phyloP scores from a whole-genome alignment of 1,284 basidiomycete species.

The Pisolithus thermaeus region DNA sequence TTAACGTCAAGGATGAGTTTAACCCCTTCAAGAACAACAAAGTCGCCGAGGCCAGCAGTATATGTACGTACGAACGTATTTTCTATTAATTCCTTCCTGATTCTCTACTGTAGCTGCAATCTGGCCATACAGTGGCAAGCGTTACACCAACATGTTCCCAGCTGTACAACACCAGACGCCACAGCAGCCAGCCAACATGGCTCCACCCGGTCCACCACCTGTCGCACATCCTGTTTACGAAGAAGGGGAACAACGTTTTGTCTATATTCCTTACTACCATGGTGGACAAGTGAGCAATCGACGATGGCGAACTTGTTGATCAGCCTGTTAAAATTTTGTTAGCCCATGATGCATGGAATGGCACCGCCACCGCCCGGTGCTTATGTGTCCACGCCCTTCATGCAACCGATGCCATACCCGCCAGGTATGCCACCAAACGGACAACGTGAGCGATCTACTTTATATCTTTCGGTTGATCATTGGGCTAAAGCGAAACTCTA shows the following conservation, averaged over 20 bases:
- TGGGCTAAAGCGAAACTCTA: slow-evolving; percentile 19
- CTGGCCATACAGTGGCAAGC: slow-evolving; percentile 89
- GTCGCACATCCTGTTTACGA: slow-evolving; percentile 70
- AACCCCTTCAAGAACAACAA: slow-evolving; percentile 89
- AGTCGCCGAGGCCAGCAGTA: slow-evolving; percentile 65
- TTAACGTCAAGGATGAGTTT: slow-evolving; percentile 90
- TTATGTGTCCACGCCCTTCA: slow-evolving; percentile 71
- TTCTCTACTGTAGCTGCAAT: slow-evolving; percentile 45
- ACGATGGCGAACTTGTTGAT: slow-evolving; percentile 14
- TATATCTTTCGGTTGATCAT: background rate
- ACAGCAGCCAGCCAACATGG: slow-evolving; percentile 61
- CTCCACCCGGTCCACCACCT: slow-evolving; percentile 57
- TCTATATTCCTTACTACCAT: slow-evolving; percentile 70
- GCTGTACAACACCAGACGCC: slow-evolving; percentile 49
- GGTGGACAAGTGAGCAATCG: slow-evolving; percentile 58
- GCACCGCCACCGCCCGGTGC: slow-evolving; percentile 67
- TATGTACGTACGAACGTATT: slow-evolving; percentile 49
- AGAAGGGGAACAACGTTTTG: slow-evolving; percentile 60
- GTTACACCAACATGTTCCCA: slow-evolving; percentile 76
- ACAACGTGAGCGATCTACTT: slow-evolving; percentile 31
- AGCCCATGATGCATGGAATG: slow-evolving; percentile 80
- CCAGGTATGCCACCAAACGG: slow-evolving; percentile 72
- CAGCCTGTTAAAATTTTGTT: slow-evolving; percentile 5
- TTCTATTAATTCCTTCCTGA: background rate
- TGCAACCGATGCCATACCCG: slow-evolving; percentile 79